Evolutionary conservation across 2,329 filamentous ascomycete species (phyloP).

Genomic region (Fusarium secorum): DNA sequence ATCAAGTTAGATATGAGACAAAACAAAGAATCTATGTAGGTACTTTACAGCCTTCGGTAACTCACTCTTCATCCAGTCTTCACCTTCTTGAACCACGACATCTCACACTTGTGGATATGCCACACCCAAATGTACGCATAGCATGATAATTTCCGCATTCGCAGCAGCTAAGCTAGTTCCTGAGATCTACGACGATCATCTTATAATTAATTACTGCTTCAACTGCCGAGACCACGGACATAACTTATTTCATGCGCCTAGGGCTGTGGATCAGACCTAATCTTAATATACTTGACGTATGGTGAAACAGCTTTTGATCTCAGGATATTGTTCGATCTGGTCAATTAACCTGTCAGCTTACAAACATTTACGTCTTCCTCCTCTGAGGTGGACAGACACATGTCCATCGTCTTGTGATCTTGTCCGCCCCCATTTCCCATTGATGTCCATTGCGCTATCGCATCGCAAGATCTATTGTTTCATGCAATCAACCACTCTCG

Average conservation of each 20-base stretch:
- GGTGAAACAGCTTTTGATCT: neutral
- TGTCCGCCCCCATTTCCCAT: conserved; percentile 9
- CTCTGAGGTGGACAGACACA: conserved; percentile 14
- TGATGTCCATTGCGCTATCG: conserved; percentile 8
- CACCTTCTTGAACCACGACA: neutral
- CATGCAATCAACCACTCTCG: conserved; percentile 28
- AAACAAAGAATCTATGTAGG: neutral
- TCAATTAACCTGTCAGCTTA: conserved; percentile 35
- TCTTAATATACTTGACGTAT: neutral
- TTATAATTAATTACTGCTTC: neutral
- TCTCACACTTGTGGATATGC: neutral
- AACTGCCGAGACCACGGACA: neutral
- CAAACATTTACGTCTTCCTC: conserved; percentile 30
- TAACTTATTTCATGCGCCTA: neutral
- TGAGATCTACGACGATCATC: conserved; percentile 5
- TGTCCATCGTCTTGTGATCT: conserved; percentile 1
- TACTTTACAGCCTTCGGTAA: neutral
- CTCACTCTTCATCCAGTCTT: neutral
- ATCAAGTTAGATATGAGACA: neutral
- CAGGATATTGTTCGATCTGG: conserved; percentile 13
- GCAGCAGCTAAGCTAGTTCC: conserved; percentile 23
- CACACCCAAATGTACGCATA: neutral
- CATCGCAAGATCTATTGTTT: conserved; percentile 35
- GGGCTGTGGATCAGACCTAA: neutral
- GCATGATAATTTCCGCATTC: conserved; percentile 2